A percentile compares a stretch with the other conserved stretches of the same genome.
These are phyloP conservation scores for Bidens hawaiensis DNA, from an alignment of 140 eudicot genomes.

Conservation along the genomic window DNA sequence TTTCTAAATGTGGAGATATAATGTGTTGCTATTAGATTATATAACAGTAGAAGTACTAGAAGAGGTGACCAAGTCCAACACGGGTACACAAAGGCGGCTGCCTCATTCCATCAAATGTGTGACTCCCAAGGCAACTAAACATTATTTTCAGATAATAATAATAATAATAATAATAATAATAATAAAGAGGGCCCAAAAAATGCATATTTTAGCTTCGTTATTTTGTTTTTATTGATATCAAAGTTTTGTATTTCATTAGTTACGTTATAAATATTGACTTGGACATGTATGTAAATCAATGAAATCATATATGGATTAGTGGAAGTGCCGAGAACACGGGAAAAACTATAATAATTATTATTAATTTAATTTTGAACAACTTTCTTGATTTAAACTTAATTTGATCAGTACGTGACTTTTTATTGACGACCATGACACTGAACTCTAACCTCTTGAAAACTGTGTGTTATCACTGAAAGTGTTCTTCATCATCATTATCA, in stretches of 20 bases:
- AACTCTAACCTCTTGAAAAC: too few relatives aligned
- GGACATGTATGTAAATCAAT: not conserved
- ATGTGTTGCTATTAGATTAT: not conserved
- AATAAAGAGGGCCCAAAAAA: too few relatives aligned
- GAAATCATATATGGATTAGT: not conserved
- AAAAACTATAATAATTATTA: not conserved
- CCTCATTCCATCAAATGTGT: not conserved
- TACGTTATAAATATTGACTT: not conserved
- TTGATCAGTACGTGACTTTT: too few relatives aligned
- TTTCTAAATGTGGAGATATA: not conserved
- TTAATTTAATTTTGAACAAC: too few relatives aligned
- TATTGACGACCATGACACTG: too few relatives aligned
- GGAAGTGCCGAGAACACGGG: too few relatives aligned
- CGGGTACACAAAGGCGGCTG: not conserved
- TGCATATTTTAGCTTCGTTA: not conserved
- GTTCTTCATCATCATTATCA: too few relatives aligned
- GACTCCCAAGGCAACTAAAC: not conserved
- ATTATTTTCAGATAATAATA: too few relatives aligned
- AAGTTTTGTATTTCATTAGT: not conserved
- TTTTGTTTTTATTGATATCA: not conserved
- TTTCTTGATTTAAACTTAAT: too few relatives aligned
- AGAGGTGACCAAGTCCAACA: conserved; percentile 11
- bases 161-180: too few relatives aligned
- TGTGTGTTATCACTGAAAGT: too few relatives aligned
- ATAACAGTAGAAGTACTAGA: too few relatives aligned